A percentile compares a stretch with the other conserved stretches of the same genome.
Evolutionary conservation across 2,329 filamentous ascomycete species (phyloP).

Genomic region (Nigrograna mackinnonii): DNA sequence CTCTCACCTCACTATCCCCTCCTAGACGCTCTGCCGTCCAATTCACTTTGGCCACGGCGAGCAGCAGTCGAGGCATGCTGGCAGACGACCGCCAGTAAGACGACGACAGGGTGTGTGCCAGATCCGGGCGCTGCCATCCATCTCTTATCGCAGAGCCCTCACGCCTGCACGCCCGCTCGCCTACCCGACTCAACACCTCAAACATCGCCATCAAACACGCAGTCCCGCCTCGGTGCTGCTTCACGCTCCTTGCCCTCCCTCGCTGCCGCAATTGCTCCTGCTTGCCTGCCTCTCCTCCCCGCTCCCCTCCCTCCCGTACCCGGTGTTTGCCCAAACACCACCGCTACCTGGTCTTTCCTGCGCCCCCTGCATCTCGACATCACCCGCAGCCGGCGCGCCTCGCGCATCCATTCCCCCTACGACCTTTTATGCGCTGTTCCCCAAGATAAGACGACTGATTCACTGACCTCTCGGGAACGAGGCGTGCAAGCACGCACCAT

Average conservation of each 20-base stretch:
- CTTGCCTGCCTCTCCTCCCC: constrained; percentile 1
- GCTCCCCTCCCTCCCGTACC: constrained; percentile 5
- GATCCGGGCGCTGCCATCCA: background rate
- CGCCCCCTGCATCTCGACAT: constrained; percentile 19
- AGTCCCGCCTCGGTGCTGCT: constrained; percentile 9
- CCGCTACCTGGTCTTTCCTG: constrained; percentile 9
- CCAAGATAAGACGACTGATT: constrained; percentile 4
- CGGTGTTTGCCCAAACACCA: too few species aligned
- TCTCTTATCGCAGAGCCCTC: background rate
- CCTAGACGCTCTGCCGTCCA: constrained; percentile 42
- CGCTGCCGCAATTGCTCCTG: too few species aligned
- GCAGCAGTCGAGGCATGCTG: constrained; percentile 28
- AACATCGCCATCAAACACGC: constrained; percentile 9
- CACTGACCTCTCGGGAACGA: constrained; percentile 3
- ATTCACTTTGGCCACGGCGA: constrained; percentile 49
- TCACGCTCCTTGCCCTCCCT: constrained; percentile 16
- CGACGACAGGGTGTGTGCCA: background rate
- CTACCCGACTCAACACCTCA: constrained; percentile 13
- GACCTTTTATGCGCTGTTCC: constrained; percentile 9
- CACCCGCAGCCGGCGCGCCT: constrained; percentile 12
- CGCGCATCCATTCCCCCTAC: constrained; percentile 4
- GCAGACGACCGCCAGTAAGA: constrained; percentile 13
- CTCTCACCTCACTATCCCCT: constrained; percentile 6
- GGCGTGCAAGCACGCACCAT: constrained; percentile 17
- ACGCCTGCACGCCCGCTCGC: constrained; percentile 15